A percentile compares a stretch with the other conserved stretches of the same genome.
phyloP scores from a whole-genome alignment of 163 green algal species.

The Scenedesmus sp. region DNA sequence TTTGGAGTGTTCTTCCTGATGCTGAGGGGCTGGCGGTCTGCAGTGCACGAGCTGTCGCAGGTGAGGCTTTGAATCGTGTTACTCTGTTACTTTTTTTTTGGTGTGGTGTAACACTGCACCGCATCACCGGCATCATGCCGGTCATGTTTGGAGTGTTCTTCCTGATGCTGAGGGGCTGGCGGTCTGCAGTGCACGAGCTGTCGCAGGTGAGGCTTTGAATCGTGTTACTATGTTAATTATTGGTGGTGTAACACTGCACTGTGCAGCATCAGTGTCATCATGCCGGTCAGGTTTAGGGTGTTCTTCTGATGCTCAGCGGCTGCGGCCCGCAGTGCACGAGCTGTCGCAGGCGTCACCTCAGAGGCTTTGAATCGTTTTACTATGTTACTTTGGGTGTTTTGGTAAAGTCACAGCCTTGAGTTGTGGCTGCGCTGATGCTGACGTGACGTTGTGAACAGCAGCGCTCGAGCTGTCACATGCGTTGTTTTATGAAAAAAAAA shows the following conservation, averaged over 20 bases:
- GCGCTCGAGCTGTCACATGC: too few species aligned
- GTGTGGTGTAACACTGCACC: not conserved
- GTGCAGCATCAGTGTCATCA: not conserved
- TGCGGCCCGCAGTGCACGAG: slow-evolving; percentile 62
- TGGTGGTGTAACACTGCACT: not conserved
- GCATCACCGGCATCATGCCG: slow-evolving; percentile 72
- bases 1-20: slow-evolving; percentile 73
- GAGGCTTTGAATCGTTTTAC: not conserved
- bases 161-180: slow-evolving; percentile 74
- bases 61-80: not conserved
- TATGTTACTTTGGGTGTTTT: not conserved
- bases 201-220: not conserved
- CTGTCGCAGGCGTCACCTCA: slow-evolving; percentile 28
- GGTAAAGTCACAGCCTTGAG: too few species aligned
- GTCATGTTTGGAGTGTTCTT: slow-evolving; percentile 64
- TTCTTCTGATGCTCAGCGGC: slow-evolving; percentile 65
- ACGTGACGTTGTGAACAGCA: too few species aligned
- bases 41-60: slow-evolving; percentile 56
- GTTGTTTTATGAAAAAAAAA: too few species aligned
- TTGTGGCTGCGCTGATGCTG: too few species aligned
- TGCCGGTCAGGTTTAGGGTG: not conserved
- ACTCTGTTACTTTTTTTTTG: not conserved
- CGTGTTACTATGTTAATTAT: not conserved
- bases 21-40: slow-evolving; percentile 65
- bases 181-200: slow-evolving; percentile 57